A percentile compares a stretch with the other conserved stretches of the same genome.
These are phyloP conservation scores for Mycena galericulata DNA, from an alignment of 768 basidiomycete species.

Conservation along the genomic window DNA sequence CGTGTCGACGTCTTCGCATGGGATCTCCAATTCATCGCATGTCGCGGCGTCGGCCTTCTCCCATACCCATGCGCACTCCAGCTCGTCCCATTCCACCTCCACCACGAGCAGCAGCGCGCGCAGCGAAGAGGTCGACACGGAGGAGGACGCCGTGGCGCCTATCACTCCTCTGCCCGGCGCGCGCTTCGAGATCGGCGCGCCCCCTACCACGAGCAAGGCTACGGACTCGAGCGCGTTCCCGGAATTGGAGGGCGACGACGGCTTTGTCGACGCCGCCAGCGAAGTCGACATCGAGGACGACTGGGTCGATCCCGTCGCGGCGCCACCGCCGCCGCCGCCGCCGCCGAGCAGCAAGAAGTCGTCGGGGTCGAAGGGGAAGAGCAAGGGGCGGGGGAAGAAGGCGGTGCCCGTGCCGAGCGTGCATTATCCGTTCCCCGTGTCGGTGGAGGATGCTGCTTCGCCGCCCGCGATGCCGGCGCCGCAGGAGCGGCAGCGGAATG, in stretches of 20 bases:
- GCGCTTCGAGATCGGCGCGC: conserved; percentile 49
- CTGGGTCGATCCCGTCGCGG: conserved; percentile 73
- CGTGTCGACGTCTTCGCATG: conserved; percentile 17
- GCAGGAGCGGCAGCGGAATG: conserved; percentile 32
- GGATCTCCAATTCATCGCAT: background rate
- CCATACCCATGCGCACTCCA: conserved; percentile 56
- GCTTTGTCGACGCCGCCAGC: conserved; percentile 30
- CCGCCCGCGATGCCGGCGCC: conserved; percentile 33
- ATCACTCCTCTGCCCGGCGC: conserved; percentile 73
- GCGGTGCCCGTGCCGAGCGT: conserved; percentile 55
- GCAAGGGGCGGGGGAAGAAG: conserved; percentile 55
- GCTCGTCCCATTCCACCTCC: conserved; percentile 47
- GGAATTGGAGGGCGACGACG: conserved; percentile 52
- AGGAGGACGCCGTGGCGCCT: conserved; percentile 79
- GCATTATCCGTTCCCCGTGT: conserved; percentile 77
- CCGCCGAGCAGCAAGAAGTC: conserved; percentile 32
- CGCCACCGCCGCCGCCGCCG: conserved; percentile 41
- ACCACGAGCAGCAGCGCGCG: conserved; percentile 40
- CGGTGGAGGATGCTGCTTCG: conserved; percentile 51
- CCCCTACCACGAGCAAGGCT: conserved; percentile 43
- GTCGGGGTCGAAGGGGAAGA: conserved; percentile 43
- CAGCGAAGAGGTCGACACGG: conserved; percentile 72
- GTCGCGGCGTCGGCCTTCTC: conserved; percentile 9
- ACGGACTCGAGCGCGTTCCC: conserved; percentile 46
- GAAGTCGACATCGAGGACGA: conserved; percentile 59